Evolutionary conservation across 164 flowering plant species (phyloP).

Genomic region (Vitis rupestris): DNA sequence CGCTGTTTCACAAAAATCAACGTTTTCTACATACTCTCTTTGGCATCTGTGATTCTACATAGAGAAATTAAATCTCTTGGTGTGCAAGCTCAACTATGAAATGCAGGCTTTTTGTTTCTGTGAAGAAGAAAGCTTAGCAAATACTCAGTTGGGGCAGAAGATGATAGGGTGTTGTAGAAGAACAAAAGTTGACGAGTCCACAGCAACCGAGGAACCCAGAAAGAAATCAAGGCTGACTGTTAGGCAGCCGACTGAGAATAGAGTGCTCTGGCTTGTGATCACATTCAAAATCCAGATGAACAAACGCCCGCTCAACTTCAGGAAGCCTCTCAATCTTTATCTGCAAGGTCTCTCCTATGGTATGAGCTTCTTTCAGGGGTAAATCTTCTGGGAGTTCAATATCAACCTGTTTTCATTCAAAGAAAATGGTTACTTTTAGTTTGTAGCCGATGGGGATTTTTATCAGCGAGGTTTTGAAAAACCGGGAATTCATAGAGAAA

Average conservation of each 20-base stretch:
- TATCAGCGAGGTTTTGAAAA: too few relatives aligned
- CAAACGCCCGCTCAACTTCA: slow-evolving; percentile 94
- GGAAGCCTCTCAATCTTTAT: slow-evolving; percentile 80
- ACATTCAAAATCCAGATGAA: slow-evolving; percentile 93
- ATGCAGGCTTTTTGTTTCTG: too few relatives aligned
- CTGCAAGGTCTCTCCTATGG: slow-evolving; percentile 83
- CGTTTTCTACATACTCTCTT: too few relatives aligned
- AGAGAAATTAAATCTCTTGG: too few relatives aligned
- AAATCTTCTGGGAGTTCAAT: slow-evolving; percentile 89
- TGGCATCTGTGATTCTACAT: too few relatives aligned
- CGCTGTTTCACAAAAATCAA: too few relatives aligned
- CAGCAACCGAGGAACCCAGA: background rate
- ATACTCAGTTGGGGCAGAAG: too few relatives aligned
- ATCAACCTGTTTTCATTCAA: slow-evolving; percentile 62
- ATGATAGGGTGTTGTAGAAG: too few relatives aligned
- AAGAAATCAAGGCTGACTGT: slow-evolving; percentile 16
- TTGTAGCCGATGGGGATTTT: background rate
- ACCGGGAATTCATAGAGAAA: too few relatives aligned
- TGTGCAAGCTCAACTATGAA: too few relatives aligned
- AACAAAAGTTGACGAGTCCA: too few relatives aligned
- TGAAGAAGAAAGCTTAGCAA: too few relatives aligned
- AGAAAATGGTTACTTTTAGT: background rate
- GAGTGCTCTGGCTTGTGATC: slow-evolving; percentile 94
- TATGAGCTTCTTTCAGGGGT: slow-evolving; percentile 84
- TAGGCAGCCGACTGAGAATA: slow-evolving; percentile 33